phyloP scores from a whole-genome alignment of 805 yeast species.

The Candida glaebosa region DNA sequence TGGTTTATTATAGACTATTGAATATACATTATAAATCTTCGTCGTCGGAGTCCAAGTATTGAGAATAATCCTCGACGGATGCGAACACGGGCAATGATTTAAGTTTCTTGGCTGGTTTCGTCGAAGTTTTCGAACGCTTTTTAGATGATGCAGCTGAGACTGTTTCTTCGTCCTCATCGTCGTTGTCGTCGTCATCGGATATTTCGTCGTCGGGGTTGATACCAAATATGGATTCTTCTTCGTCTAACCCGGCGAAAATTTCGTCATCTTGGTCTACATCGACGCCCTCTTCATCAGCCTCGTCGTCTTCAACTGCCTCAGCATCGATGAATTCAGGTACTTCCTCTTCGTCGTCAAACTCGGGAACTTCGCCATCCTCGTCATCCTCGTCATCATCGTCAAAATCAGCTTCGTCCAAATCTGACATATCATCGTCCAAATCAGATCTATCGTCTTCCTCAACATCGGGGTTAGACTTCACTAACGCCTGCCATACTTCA shows the following conservation, averaged over 20 bases:
- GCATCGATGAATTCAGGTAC: slow-evolving; percentile 11
- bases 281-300: slow-evolving; percentile 16
- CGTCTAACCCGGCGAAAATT: slow-evolving; percentile 31
- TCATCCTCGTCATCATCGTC: slow-evolving; percentile 42
- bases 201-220: slow-evolving; percentile 34
- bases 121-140: slow-evolving; percentile 19
- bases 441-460: slow-evolving; percentile 41
- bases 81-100: slow-evolving; percentile 81
- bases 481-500: slow-evolving; percentile 79
- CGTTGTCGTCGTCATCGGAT: slow-evolving; percentile 33
- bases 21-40: slow-evolving; percentile 31
- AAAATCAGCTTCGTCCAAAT: slow-evolving; percentile 45
- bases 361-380: slow-evolving; percentile 22
- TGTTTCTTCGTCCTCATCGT: slow-evolving; percentile 27
- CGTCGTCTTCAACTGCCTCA: slow-evolving; percentile 27
- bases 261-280: slow-evolving; percentile 14
- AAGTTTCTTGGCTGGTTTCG: slow-evolving; percentile 47
- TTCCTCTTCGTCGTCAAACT: slow-evolving; percentile 15
- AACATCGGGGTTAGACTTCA: slow-evolving; percentile 68
- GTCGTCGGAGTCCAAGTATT: slow-evolving; percentile 65
- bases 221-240: slow-evolving; percentile 13
- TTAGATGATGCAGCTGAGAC: slow-evolving; percentile 8
- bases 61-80: slow-evolving; percentile 80
- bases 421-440: slow-evolving; percentile 30
- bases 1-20: too few relatives aligned